These are phyloP conservation scores for Phytophthora sansomeana DNA, from an alignment of 352 stramenopile species.

Conservation along the genomic window DNA sequence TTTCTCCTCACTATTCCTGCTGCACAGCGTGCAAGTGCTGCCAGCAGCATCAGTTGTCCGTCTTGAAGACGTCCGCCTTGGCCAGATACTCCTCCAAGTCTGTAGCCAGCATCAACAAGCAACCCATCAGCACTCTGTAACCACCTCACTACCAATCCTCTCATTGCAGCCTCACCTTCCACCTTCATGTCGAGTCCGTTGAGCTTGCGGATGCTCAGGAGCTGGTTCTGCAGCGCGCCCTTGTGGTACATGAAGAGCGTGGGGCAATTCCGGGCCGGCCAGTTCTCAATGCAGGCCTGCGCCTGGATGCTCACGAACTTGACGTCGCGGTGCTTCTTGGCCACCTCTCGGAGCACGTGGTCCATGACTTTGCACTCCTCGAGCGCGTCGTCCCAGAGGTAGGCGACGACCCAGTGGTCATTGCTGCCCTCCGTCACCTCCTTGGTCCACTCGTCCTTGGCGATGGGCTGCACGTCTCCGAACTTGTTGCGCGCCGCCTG, in stretches of 20 bases:
- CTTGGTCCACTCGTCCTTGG: conserved; percentile 93
- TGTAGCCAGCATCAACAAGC: conserved; percentile 20
- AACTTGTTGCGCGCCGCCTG: conserved; percentile 87
- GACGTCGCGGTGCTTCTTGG: conserved; percentile 88
- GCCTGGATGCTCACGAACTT: conserved; percentile 95
- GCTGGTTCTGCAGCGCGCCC: conserved; percentile 87
- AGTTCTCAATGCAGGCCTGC: conserved; percentile 93
- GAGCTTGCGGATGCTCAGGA: conserved; percentile 90
- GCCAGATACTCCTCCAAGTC: conserved; percentile 92
- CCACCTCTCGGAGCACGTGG: conserved; percentile 83
- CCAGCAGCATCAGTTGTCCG: conserved; percentile 20
- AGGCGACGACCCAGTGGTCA: conserved; percentile 90
- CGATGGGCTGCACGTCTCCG: conserved; percentile 90
- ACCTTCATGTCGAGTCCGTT: conserved; percentile 89
- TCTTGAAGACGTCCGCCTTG: conserved; percentile 75
- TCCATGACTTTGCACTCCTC: conserved; percentile 94
- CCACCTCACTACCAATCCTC: not conserved
- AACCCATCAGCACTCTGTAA: conserved; percentile 18
- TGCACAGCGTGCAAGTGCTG: not conserved
- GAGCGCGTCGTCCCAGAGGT: conserved; percentile 90
- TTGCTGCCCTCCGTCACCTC: conserved; percentile 93
- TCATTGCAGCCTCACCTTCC: conserved; percentile 53
- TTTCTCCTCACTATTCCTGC: not conserved
- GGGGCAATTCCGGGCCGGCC: conserved; percentile 91
- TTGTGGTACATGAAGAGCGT: conserved; percentile 95